Conservation (phyloP, 371 early-diverging fungal species). For the Mucor plumbeus region DNA sequence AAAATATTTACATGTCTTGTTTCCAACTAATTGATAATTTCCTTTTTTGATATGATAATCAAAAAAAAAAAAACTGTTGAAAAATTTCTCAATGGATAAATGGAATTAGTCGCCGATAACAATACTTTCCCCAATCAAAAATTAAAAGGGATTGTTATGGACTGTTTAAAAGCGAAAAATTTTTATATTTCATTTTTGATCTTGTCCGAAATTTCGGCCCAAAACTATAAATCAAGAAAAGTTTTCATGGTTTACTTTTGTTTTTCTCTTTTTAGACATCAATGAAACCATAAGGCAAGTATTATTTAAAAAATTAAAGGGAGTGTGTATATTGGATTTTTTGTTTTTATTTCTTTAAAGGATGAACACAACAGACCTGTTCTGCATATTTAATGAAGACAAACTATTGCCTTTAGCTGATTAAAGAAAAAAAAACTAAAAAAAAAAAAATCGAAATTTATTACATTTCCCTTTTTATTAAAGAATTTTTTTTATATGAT, state of each 20-base stretch:
- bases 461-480: background rate
- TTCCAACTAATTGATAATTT: background rate
- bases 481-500: background rate
- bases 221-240: slow-evolving; percentile 3
- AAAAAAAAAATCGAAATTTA: background rate
- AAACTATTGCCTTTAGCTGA: slow-evolving; percentile 33
- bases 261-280: background rate
- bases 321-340: background rate
- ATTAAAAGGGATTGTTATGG: background rate
- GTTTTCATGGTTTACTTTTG: background rate
- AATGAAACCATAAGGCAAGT: slow-evolving; percentile 23
- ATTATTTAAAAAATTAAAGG: background rate
- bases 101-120: background rate
- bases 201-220: slow-evolving; percentile 4
- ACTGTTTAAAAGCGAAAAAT: slow-evolving; percentile 4
- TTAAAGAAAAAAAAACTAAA: slow-evolving; percentile 4
- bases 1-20: background rate
- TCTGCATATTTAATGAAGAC: slow-evolving; percentile 40
- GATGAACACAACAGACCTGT: slow-evolving; percentile 41
- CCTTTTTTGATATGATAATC: background rate
- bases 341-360: slow-evolving; percentile 18
- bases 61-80: no score
- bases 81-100: background rate
- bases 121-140: background rate
- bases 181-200: background rate